Evolutionary conservation across 2,329 filamentous ascomycete species (phyloP), one percentile per base, ranked within the genome.

Genomic region (Colletotrichum spinosum): DNA sequence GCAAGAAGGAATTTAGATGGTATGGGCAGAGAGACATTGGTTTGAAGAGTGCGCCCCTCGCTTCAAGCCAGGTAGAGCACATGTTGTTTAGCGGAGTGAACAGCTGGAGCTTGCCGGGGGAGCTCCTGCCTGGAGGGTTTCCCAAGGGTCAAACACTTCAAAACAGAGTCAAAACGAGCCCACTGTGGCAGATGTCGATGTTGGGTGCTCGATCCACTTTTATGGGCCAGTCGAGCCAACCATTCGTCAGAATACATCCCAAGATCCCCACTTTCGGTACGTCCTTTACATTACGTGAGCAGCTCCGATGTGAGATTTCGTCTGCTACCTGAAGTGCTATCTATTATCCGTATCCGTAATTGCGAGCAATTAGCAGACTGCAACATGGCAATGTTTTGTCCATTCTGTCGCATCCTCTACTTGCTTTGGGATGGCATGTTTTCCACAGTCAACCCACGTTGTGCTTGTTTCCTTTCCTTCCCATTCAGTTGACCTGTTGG

Each of bases 91-190:
- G 60, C 55, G 49, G 42, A 53, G n/a, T 38, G 44, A 41, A 41
- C 35, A 52, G 56, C 38, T 49, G 42, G 17, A 65, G 52, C 52
- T 52, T 46, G 50, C 17, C 5, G 50, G 42, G 37, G 15, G n/a
- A 55, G 57, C 57, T 51, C 17, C 17, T 17, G 17, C 17, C 17
- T 17, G 17, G 17, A 41, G 61, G 56, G 44, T 60, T 65, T 37
- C 17, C 45, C 45, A 55, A 53, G 62, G 62, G 48, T 50, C 63
- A 66, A 57, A 65, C 58, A 65, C 38, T 62, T 48, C 63, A 49
- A 66, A 66, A 66, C 63, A 63, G 53, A 66, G 52, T 17, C 63
- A 66, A 66, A 66, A 66, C 63, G 34, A 52, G 59, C 63, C 63
- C 63, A 66, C 58, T 66, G 63, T 66, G 62, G 62, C 62, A 65